Evolutionary conservation across 1,284 basidiomycete species (phyloP).

Genomic region (Chondrostereum purpureum): DNA sequence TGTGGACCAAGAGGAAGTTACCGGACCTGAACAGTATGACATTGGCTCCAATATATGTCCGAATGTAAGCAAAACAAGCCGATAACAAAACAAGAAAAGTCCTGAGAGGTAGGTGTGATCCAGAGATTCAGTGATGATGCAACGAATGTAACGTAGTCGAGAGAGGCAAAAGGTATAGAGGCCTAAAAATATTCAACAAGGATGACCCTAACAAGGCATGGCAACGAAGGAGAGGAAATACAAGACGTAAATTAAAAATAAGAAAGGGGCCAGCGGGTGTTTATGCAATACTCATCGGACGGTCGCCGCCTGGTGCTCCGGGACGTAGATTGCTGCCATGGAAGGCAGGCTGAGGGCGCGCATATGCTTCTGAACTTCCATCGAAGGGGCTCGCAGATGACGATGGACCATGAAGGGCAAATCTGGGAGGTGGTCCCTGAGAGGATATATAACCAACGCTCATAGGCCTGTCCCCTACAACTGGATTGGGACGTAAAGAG

Average conservation of each 20-base stretch:
- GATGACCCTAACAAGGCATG: too few species aligned
- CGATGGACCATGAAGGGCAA: background rate
- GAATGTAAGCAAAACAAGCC: too few species aligned
- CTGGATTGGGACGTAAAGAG: background rate
- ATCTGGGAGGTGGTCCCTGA: conserved; percentile 1
- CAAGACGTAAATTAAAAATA: background rate
- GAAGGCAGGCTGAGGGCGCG: conserved; percentile 19
- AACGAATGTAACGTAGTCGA: too few species aligned
- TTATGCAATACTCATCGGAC: conserved; percentile 6
- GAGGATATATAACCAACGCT: conserved; percentile 13
- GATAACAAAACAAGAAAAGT: too few species aligned
- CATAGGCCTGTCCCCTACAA: conserved; percentile 11
- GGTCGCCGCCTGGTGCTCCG: background rate
- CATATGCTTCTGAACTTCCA: too few species aligned
- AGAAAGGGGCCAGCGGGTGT: background rate
- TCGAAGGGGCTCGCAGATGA: conserved; percentile 2
- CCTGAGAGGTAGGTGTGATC: too few species aligned
- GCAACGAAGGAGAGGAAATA: too few species aligned
- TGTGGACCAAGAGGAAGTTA: too few species aligned
- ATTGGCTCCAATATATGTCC: too few species aligned
- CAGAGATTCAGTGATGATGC: too few species aligned
- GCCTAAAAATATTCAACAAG: too few species aligned
- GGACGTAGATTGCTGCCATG: conserved; percentile 1
- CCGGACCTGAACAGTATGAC: conserved; percentile 1
- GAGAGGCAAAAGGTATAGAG: too few species aligned